A percentile compares a stretch with the other conserved stretches of the same genome.
phyloP scores from a whole-genome alignment of 768 basidiomycete species.

The Pulveroboletus ravenelii region DNA sequence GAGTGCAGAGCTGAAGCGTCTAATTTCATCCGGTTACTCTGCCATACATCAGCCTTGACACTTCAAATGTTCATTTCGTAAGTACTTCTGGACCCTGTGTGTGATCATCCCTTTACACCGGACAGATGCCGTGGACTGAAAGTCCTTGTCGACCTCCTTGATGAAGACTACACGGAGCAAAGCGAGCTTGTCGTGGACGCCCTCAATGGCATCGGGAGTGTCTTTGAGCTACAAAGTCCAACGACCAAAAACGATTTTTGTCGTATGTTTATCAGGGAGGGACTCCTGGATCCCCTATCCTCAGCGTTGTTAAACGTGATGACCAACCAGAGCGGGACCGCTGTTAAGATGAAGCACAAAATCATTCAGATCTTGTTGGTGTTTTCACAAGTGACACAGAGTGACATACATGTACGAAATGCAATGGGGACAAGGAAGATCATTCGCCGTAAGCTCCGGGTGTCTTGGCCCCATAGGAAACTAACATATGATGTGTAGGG shows the following conservation, averaged over 20 bases:
- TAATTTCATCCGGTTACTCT: conserved; percentile 87
- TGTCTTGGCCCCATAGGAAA: not conserved
- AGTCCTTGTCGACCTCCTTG: conserved; percentile 91
- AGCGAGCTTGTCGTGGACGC: conserved; percentile 89
- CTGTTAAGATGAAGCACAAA: conserved; percentile 77
- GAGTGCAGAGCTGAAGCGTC: conserved; percentile 96
- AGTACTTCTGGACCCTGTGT: conserved; percentile 30
- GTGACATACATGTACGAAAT: conserved; percentile 88
- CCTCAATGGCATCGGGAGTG: conserved; percentile 89
- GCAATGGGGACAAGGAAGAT: conserved; percentile 89
- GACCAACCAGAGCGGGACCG: conserved; percentile 58
- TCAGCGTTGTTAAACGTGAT: conserved; percentile 87
- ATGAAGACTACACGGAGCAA: conserved; percentile 93
- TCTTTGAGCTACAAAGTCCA: conserved; percentile 93
- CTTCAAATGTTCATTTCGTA: conserved; percentile 99
- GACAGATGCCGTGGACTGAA: conserved; percentile 88
- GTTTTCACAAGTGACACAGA: conserved; percentile 95
- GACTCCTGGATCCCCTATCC: conserved; percentile 87
- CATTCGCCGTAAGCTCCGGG: conserved; percentile 64
- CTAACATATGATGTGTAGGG: conserved; percentile 42
- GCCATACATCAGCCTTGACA: conserved; percentile 88
- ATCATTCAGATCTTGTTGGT: conserved; percentile 85
- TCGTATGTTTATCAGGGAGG: conserved; percentile 96
- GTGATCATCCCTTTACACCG: not conserved
- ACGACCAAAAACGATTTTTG: conserved; percentile 99